phyloP scores from a whole-genome alignment of 768 basidiomycete species.

The Collybia sp. region DNA sequence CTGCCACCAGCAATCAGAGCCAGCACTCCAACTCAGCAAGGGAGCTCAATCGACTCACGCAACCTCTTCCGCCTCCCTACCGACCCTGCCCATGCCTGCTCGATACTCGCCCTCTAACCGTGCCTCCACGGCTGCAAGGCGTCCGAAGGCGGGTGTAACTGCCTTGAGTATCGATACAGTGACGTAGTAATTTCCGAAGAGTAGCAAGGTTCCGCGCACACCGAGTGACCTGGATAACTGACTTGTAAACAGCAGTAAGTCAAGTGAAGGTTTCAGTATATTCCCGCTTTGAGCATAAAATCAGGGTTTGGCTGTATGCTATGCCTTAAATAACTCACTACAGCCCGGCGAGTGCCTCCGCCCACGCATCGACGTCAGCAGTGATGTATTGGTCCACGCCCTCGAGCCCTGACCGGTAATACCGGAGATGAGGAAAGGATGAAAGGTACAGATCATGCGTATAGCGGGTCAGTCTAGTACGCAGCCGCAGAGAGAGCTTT shows the following conservation, averaged over 20 bases:
- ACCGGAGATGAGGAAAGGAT: slow-evolving; percentile 63
- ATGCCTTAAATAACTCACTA: slow-evolving; percentile 61
- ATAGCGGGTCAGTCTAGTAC: slow-evolving; percentile 87
- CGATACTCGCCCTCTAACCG: slow-evolving; percentile 89
- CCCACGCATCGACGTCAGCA: slow-evolving; percentile 87
- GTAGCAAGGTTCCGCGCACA: slow-evolving; percentile 71
- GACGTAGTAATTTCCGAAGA: slow-evolving; percentile 83
- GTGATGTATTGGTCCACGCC: slow-evolving; percentile 92
- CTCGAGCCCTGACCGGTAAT: slow-evolving; percentile 61
- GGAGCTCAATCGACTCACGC: slow-evolving; percentile 49
- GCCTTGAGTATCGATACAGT: slow-evolving; percentile 79
- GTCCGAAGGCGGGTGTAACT: slow-evolving; percentile 91
- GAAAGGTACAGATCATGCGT: slow-evolving; percentile 90
- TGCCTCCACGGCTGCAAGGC: slow-evolving; percentile 83
- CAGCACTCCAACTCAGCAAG: background rate
- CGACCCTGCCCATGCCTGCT: slow-evolving; percentile 79
- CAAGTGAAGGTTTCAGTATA: slow-evolving; percentile 86
- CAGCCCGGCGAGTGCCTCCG: slow-evolving; percentile 77
- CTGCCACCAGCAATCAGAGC: slow-evolving; percentile 27
- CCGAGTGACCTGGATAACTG: slow-evolving; percentile 88
- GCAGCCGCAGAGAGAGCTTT: slow-evolving; percentile 74
- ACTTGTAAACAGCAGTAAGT: slow-evolving; percentile 87
- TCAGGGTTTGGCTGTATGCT: background rate
- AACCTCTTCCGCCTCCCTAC: slow-evolving; percentile 88
- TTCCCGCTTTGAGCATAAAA: slow-evolving; percentile 61